Base-by-base conservation (phyloP, 441 rosid genomes). In the Viola pubescens region DNA sequence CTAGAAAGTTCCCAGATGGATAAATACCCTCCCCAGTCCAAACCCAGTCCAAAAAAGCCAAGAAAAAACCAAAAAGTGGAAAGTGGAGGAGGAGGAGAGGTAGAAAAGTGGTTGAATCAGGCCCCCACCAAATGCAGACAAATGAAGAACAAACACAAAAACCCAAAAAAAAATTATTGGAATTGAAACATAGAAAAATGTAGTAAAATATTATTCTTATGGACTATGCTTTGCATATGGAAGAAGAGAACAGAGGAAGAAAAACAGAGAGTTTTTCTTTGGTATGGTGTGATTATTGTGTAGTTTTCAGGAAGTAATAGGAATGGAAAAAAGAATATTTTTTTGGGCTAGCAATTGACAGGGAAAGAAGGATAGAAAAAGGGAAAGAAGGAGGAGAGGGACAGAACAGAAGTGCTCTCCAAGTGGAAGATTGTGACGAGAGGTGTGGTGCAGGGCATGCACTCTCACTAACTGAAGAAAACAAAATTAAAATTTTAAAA, bases 81-180 rank as follows among this genome's bases (percentile, higher is more conserved):
- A 16, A 16, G 19, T 16, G 19, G 42, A 5, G 49, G 4, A 12
- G 9, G 10, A 9, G 8, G 7, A 42, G 45, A 1, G 6, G 39
- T 16, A 49, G 41, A 34, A 46, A 64, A 59, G 60, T 47, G 8
- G 77, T 42, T 64, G 55, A 66, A 42, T 41, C 60, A 44, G 51
- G 63, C 34, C 50, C 41, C 60, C 19, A 16, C 57, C 63, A 56
- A 62, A 59, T 67, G 79, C 13, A 57, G 79, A 72, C 74, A 68
- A 70, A 66, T 4, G 5, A 70, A 73, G 57, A 78, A 58, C 63
- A 49, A 63, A 61, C 75, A 71, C 70, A 19, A 53, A 63, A 73
- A 59, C 75, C 63, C 75, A 65, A 71, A 54, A 67, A 68, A 68
- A 48, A 61, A 61, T 48, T 61, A 70, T 60, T 48, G 59, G 64